Evolutionary conservation across 768 basidiomycete species (phyloP).

Genomic region (Boletus reticulatus): DNA sequence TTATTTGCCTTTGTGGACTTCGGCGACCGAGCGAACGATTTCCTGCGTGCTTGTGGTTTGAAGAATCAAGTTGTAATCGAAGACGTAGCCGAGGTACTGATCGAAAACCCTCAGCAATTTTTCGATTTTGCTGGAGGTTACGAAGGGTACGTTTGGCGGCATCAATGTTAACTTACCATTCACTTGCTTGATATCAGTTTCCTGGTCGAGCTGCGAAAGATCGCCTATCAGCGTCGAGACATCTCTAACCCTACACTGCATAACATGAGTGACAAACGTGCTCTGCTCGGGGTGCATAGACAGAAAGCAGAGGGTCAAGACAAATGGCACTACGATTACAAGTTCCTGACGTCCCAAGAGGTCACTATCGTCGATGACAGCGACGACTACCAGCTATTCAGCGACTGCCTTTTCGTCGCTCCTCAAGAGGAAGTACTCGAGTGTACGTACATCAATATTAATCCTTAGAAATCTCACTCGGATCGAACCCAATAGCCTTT

Average conservation of each 20-base stretch:
- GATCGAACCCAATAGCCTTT: conserved; percentile 46
- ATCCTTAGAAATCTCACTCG: background rate
- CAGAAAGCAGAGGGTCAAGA: conserved; percentile 51
- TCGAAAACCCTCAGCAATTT: conserved; percentile 64
- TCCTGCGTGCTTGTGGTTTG: conserved; percentile 80
- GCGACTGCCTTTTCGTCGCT: conserved; percentile 64
- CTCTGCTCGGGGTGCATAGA: conserved; percentile 69
- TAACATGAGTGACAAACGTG: conserved; percentile 62
- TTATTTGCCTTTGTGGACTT: conserved; percentile 87
- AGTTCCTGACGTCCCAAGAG: conserved; percentile 59
- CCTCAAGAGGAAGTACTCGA: conserved; percentile 88
- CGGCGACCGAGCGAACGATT: conserved; percentile 70
- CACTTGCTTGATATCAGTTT: conserved; percentile 46
- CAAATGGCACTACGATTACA: conserved; percentile 64
- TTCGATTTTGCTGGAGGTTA: conserved; percentile 63
- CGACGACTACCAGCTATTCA: conserved; percentile 71
- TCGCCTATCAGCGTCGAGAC: conserved; percentile 43
- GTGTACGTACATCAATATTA: conserved; percentile 38
- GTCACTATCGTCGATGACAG: conserved; percentile 83
- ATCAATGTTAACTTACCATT: no score
- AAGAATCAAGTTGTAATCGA: conserved; percentile 78
- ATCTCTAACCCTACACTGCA: conserved; percentile 45
- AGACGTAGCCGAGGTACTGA: conserved; percentile 64
- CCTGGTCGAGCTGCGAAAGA: conserved; percentile 46
- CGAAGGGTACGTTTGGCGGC: conserved; percentile 46